Conservation (phyloP, 306 rosid species). For the Coriaria nepalensis region DNA sequence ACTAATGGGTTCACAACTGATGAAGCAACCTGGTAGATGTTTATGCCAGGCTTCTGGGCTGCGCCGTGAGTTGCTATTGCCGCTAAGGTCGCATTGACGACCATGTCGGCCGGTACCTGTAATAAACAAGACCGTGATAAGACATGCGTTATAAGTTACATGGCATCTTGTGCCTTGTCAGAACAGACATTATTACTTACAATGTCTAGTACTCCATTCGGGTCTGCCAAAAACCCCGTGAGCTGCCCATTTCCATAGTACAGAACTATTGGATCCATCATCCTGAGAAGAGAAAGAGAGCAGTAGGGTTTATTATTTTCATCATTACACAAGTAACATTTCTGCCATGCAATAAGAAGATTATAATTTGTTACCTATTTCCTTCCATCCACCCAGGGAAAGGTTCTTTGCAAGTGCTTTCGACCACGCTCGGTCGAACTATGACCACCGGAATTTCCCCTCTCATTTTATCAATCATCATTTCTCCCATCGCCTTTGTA, state of each 20-base stretch:
- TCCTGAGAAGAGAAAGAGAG: slow-evolving; percentile 26
- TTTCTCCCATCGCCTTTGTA: slow-evolving; percentile 98
- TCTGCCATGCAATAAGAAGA: background rate
- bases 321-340: no score
- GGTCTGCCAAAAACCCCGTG: slow-evolving; percentile 73
- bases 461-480: slow-evolving; percentile 72
- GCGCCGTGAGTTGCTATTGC: slow-evolving; percentile 80
- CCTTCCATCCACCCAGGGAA: slow-evolving; percentile 99
- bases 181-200: slow-evolving; percentile 17
- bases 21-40: slow-evolving; percentile 80
- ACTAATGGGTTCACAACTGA: slow-evolving; percentile 69
- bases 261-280: slow-evolving; percentile 94
- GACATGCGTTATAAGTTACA: no score
- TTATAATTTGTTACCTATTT: slow-evolving; percentile 39
- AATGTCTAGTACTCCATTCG: slow-evolving; percentile 84
- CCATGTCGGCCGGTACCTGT: slow-evolving; percentile 97
- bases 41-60: slow-evolving; percentile 44
- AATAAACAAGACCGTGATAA: background rate
- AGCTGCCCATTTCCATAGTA: slow-evolving; percentile 93
- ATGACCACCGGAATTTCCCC: slow-evolving; percentile 74
- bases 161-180: background rate
- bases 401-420: slow-evolving; percentile 80
- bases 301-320: no score
- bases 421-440: slow-evolving; percentile 87
- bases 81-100: slow-evolving; percentile 79